Base-by-base conservation (phyloP, 73 alveolate species). In the Blepharisma stoltei region DNA sequence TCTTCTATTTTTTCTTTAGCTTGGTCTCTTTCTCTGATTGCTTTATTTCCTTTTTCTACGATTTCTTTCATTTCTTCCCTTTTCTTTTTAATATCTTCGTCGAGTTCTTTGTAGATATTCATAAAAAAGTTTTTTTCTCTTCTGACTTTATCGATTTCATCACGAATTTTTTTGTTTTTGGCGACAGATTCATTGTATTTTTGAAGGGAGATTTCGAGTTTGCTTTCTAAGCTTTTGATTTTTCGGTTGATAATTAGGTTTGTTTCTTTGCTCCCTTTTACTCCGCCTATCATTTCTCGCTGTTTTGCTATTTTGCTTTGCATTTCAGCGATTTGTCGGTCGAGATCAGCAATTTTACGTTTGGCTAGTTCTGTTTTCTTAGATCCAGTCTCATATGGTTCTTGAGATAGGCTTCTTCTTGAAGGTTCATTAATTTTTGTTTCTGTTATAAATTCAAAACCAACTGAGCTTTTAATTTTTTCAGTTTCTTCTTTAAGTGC, bases 31-130 rank as follows among this genome's bases (percentile, higher is more conserved):
- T 60, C 23, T n/a, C 23, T 60, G 18, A 14, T 14, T 9, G 73
- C 23, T 60, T 20, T n/a, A n/a, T n/a, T 14, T 11, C 73, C 73
- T 14, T 18, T 25, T 14, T 60, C 73, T 18, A 25, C 46, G 1
- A 60, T 14, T 60, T 60, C 46, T 60, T 60, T 38, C 73, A 60
- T 60, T 60, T 60, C 18, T 18, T 14, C 49, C 5, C 23, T 60
- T n/a, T n/a, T 9, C 23, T n/a, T 9, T 8, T 60, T 60, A 3
- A 60, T 60, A 4, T n/a, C 14, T 1, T 20, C 46, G 23, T 11
- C 46, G 0, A 60, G 3, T 18, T 14, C 18, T 60, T 60, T 60
- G 45, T 25, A 60, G 38, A 60, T n/a, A 38, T 60, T 25, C 23
- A 14, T 60, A 25, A 60, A 60, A 60, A 60, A 14, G 2, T 25